These are phyloP conservation scores for Candida ipomoeae DNA, from an alignment of 805 yeast genomes.

Conservation along the genomic window DNA sequence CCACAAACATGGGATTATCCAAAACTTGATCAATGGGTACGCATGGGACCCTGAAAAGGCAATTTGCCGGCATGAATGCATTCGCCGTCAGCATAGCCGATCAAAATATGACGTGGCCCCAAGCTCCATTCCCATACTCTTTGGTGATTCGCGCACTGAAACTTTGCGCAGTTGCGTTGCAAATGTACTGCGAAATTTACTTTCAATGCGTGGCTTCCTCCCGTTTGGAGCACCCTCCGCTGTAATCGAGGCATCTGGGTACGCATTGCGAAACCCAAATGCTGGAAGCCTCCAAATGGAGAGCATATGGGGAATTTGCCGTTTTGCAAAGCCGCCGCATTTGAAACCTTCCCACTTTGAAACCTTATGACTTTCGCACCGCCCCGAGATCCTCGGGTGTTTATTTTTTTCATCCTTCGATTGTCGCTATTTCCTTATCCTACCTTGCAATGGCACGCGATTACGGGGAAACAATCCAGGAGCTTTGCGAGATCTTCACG, in stretches of 20 bases:
- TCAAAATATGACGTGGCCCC: not conserved
- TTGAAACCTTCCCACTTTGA: too few relatives aligned
- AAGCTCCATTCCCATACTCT: not conserved
- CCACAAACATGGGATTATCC: not conserved
- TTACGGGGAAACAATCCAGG: conserved; percentile 1
- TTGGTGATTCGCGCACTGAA: not conserved
- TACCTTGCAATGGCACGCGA: not conserved
- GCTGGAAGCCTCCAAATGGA: not conserved
- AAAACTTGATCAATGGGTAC: too few relatives aligned
- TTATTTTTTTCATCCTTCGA: not conserved
- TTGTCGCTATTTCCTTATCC: not conserved
- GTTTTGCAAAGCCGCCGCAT: too few relatives aligned
- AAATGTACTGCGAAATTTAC: not conserved
- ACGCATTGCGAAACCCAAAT: not conserved
- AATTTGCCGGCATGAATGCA: too few relatives aligned
- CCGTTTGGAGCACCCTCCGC: not conserved
- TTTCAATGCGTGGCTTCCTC: conserved; percentile 1
- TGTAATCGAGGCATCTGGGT: not conserved
- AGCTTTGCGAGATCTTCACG: conserved; percentile 5
- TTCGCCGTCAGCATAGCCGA: not conserved
- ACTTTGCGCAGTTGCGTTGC: not conserved
- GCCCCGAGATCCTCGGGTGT: too few relatives aligned
- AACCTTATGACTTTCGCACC: too few relatives aligned
- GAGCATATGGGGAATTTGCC: not conserved
- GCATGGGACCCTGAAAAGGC: too few relatives aligned